phyloP scores from a whole-genome alignment of 805 yeast genomes.

The Saccharomycopsis sp. region DNA sequence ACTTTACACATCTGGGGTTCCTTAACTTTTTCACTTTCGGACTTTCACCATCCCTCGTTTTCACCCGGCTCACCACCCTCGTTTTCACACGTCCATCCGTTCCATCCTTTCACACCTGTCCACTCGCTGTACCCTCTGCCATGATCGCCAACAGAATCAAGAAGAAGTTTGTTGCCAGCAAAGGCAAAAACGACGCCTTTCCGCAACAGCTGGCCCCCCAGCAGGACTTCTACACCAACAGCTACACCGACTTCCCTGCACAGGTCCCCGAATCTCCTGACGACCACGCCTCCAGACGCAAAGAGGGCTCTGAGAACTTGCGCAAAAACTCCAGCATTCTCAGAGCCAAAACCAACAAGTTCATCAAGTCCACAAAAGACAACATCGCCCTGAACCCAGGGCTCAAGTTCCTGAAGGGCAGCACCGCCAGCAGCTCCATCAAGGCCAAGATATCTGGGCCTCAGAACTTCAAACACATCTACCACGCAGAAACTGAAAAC shows the following conservation, averaged over 20 bases:
- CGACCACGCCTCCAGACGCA: neutral
- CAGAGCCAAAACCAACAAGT: neutral
- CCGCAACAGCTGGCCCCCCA: neutral
- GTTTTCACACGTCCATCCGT: too few relatives aligned
- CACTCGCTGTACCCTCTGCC: too few relatives aligned
- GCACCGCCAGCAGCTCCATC: neutral
- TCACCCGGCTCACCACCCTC: too few relatives aligned
- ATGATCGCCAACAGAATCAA: slow-evolving; percentile 6
- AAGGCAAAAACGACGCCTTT: neutral
- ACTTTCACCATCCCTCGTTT: too few relatives aligned
- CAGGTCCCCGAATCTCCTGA: neutral
- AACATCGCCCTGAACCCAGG: neutral
- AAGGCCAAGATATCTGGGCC: slow-evolving; percentile 12
- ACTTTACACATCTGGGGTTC: too few relatives aligned
- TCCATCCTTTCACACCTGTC: too few relatives aligned
- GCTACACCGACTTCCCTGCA: neutral
- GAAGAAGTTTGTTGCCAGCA: neutral
- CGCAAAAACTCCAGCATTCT: neutral
- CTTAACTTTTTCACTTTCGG: too few relatives aligned
- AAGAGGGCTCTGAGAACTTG: neutral
- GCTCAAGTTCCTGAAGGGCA: neutral
- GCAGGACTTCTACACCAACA: neutral
- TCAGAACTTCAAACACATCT: slow-evolving; percentile 18
- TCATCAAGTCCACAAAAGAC: neutral
- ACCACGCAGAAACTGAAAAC: slow-evolving; percentile 15